These are phyloP conservation scores for Fusarium falciforme DNA, from an alignment of 2,329 filamentous ascomycete genomes.

Conservation along the genomic window DNA sequence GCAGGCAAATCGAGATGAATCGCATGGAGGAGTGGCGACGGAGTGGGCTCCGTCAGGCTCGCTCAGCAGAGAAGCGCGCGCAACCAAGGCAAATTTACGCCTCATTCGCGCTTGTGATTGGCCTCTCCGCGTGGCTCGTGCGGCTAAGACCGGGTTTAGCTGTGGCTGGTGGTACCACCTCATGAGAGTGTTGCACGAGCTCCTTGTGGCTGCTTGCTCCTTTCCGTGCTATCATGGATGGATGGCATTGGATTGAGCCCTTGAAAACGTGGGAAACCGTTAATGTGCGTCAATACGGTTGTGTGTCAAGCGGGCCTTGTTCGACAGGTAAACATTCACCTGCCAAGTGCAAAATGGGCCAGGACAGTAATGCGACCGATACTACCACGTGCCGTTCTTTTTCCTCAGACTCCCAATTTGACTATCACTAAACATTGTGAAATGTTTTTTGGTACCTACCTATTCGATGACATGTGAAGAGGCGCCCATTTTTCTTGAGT, in stretches of 20 bases:
- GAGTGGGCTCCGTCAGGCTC: conserved; percentile 31
- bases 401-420: neutral
- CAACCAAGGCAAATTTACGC: conserved; percentile 33
- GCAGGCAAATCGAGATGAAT: conserved; percentile 43
- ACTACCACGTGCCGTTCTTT: neutral
- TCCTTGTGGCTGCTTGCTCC: neutral
- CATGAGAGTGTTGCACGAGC: conserved; percentile 7
- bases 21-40: conserved; percentile 40
- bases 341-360: neutral
- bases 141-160: conserved; percentile 14
- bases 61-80: conserved; percentile 30
- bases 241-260: neutral
- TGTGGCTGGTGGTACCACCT: conserved; percentile 18
- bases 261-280: neutral
- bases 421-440: neutral
- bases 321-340: neutral
- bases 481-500: neutral
- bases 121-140: conserved; percentile 9
- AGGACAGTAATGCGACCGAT: neutral
- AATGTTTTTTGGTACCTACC: neutral
- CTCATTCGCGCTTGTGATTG: conserved; percentile 28
- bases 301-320: neutral
- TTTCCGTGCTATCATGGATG: neutral
- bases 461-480: neutral
- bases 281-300: neutral